Evolutionary conservation across 208 protist species (phyloP), one percentile per base, ranked within the genome.

Genomic region (Blechomonas ayalai): DNA sequence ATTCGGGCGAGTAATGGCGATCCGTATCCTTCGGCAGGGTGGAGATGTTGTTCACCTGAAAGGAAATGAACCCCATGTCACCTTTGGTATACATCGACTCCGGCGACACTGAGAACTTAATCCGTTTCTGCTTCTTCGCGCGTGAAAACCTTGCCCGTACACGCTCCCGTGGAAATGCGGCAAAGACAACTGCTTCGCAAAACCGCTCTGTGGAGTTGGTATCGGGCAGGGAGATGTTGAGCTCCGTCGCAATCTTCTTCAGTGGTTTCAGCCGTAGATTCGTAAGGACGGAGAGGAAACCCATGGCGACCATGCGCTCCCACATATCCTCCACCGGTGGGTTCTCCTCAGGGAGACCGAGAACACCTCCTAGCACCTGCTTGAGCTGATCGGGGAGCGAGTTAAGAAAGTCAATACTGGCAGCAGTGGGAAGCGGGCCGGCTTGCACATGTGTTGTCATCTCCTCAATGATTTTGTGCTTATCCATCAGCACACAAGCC

Each of bases 21-120:
- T 94, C 82, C 44, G 77, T 84, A 45, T 94, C 78, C 57, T 82
- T 84, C 32, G 68, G 59, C 41, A 94, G 50, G 57, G 87, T 74
- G 18, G 85, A 94, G 47, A 94, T 82, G 62, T 94, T 88, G 58
- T 76, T 67, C 16, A 94, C 74, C 26, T 86, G 67, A 53, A 94
- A 94, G 3, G 85, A 71, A 36, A 94, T 87, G 64, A 86, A 94
- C 38, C 85, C 85, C 85, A 94, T 94, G 60, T 94, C 81, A 10
- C 85, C 85, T 47, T 87, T 85, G 31, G 61, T 64, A 33, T 48
- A 57, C 73, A 90, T 88, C 26, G 61, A 66, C 32, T 81, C 62
- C 26, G 69, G 75, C 7, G 66, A 71, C 47, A 87, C 81, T 3
- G 65, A 72, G 51, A 94, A 94, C 54, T 73, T 86, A 26, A 94